These are phyloP conservation scores for Quercus aquifolioides DNA, from an alignment of 306 rosid genomes.

Conservation along the genomic window DNA sequence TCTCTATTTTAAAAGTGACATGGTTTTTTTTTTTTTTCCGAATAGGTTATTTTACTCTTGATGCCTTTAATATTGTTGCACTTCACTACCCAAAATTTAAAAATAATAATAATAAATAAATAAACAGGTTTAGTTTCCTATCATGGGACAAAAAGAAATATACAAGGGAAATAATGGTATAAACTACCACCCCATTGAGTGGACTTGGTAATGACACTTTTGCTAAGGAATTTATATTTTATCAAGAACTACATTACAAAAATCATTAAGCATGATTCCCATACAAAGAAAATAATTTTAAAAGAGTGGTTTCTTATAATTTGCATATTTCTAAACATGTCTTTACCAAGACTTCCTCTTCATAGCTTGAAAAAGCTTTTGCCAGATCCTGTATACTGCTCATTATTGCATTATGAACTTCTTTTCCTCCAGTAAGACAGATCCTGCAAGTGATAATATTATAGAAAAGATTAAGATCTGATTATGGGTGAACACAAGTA, in stretches of 20 bases:
- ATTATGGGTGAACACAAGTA: background rate
- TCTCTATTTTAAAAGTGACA: background rate
- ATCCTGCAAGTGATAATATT: conserved; percentile 43
- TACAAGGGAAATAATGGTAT: background rate
- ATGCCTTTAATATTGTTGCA: background rate
- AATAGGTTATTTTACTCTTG: background rate
- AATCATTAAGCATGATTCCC: background rate
- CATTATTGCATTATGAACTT: conserved; percentile 89
- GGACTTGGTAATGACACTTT: background rate
- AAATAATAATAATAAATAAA: background rate
- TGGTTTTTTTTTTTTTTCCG: background rate
- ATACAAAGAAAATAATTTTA: background rate
- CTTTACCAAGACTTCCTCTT: conserved; percentile 95
- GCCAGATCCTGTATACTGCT: conserved; percentile 98
- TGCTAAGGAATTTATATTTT: background rate
- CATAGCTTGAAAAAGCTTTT: conserved; percentile 65
- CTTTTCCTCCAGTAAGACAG: conserved; percentile 88
- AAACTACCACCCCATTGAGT: background rate
- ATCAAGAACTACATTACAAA: background rate
- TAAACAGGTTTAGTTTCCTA: background rate
- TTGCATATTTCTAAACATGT: background rate
- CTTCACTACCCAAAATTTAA: background rate
- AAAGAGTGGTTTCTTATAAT: background rate
- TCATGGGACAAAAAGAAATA: background rate
- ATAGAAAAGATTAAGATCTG: background rate